Conservation (phyloP, 257 asterid genomes). For the Rehmannia glutinosa region DNA sequence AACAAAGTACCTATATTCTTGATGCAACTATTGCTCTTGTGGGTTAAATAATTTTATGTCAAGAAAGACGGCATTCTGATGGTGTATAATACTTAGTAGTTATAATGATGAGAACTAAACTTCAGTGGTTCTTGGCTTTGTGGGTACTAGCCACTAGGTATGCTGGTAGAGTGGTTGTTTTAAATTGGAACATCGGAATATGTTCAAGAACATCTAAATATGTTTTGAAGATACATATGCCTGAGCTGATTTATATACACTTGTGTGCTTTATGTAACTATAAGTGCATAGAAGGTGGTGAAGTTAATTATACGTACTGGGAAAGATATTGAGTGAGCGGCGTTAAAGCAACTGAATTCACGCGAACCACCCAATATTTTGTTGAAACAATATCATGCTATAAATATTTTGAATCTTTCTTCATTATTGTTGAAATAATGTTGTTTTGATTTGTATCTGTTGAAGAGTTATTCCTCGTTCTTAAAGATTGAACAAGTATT, state of each 20-base stretch:
- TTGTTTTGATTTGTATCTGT: not conserved
- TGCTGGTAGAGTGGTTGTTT: not conserved
- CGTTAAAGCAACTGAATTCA: not conserved
- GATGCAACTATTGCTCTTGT: not conserved
- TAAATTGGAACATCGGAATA: not conserved
- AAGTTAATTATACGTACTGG: not conserved
- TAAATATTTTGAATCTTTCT: not conserved
- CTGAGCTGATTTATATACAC: not conserved
- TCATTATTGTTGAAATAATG: not conserved
- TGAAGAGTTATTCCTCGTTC: not conserved
- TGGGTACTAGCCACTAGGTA: not conserved
- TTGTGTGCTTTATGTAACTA: not conserved
- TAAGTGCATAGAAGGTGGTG: not conserved
- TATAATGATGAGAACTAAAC: not conserved
- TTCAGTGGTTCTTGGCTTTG: not conserved
- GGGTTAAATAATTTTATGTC: not conserved
- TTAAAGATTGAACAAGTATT: too few relatives aligned
- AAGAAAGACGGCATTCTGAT: not conserved
- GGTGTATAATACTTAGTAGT: not conserved
- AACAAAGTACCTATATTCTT: not conserved
- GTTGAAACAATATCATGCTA: not conserved
- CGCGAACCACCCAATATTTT: not conserved
- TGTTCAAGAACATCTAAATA: not conserved
- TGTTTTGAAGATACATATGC: not conserved
- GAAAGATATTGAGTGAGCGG: not conserved